Conservation (phyloP, 2,329 filamentous ascomycete species). For the Venturia pyrina region DNA sequence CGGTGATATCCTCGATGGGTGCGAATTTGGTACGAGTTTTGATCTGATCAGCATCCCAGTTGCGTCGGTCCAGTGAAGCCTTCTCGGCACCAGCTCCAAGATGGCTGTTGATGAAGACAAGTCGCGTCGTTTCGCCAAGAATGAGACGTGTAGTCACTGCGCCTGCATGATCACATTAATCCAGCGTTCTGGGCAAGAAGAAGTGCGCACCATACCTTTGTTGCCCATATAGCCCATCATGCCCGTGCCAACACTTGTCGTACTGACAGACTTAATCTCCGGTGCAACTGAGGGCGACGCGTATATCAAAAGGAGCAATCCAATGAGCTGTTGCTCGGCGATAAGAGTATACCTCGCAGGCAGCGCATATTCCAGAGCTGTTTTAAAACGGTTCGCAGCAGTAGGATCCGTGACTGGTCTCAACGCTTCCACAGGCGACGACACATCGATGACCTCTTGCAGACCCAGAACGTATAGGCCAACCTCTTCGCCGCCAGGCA, state of each 20-base stretch:
- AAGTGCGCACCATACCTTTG: slow-evolving; percentile 49
- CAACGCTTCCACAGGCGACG: slow-evolving; percentile 68
- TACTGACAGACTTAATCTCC: slow-evolving; percentile 72
- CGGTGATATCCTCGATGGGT: slow-evolving; percentile 56
- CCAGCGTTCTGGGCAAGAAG: not conserved
- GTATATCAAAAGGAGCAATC: slow-evolving; percentile 75
- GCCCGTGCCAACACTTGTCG: slow-evolving; percentile 75
- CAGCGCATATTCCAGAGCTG: slow-evolving; percentile 60
- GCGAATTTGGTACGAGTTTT: slow-evolving; percentile 66
- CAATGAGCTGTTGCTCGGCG: slow-evolving; percentile 75
- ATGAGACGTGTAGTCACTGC: slow-evolving; percentile 73
- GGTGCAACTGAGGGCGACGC: slow-evolving; percentile 66
- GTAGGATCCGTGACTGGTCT: slow-evolving; percentile 64
- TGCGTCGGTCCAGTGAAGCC: slow-evolving; percentile 66
- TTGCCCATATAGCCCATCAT: slow-evolving; percentile 91
- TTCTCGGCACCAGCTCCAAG: slow-evolving; percentile 79
- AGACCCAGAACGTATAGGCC: slow-evolving; percentile 83
- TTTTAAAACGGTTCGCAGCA: slow-evolving; percentile 69
- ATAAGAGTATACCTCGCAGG: slow-evolving; percentile 69
- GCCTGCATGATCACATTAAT: not conserved
- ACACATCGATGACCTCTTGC: slow-evolving; percentile 86
- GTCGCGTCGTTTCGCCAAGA: slow-evolving; percentile 76
- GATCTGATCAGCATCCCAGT: slow-evolving; percentile 84
- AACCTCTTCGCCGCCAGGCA: slow-evolving; percentile 57
- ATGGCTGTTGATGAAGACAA: slow-evolving; percentile 89